These are phyloP conservation scores for Amoeboradix gromovi DNA, from an alignment of 371 early-diverging fungal genomes.

Conservation along the genomic window DNA sequence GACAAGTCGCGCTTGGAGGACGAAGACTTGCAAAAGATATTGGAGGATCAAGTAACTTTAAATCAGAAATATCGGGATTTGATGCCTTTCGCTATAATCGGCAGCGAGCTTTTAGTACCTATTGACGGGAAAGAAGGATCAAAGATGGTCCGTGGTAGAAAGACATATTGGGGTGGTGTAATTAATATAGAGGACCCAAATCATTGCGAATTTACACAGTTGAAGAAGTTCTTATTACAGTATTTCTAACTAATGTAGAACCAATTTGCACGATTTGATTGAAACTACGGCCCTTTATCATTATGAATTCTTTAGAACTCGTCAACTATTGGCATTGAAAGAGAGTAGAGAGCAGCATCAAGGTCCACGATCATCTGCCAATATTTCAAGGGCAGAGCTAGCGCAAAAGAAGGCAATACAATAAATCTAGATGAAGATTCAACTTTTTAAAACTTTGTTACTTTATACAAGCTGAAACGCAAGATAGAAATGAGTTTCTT, in stretches of 20 bases:
- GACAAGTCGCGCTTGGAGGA: neutral
- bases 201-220: conserved; percentile 43
- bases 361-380: neutral
- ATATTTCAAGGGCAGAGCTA: neutral
- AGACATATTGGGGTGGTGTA: conserved; percentile 34
- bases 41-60: neutral
- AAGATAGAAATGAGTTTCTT: too few relatives aligned
- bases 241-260: conserved; percentile 11
- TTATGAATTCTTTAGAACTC: conserved; percentile 68
- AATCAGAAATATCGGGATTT: conserved; percentile 13
- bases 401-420: neutral
- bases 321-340: conserved; percentile 50
- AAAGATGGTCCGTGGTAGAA: conserved; percentile 31
- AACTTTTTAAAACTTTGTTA: too few relatives aligned
- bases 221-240: conserved; percentile 46
- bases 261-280: conserved; percentile 52
- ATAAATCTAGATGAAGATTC: too few relatives aligned
- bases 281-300: conserved; percentile 57
- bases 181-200: conserved; percentile 36
- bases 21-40: neutral
- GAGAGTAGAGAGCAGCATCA: conserved; percentile 9
- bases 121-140: conserved; percentile 26
- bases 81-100: conserved; percentile 55
- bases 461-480: too few relatives aligned
- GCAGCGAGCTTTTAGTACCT: conserved; percentile 41